A percentile compares a stretch with the other conserved stretches of the same genome.
Evolutionary conservation across 1,284 basidiomycete genomes (phyloP).

Genomic region (Heterobasidion irregulare): DNA sequence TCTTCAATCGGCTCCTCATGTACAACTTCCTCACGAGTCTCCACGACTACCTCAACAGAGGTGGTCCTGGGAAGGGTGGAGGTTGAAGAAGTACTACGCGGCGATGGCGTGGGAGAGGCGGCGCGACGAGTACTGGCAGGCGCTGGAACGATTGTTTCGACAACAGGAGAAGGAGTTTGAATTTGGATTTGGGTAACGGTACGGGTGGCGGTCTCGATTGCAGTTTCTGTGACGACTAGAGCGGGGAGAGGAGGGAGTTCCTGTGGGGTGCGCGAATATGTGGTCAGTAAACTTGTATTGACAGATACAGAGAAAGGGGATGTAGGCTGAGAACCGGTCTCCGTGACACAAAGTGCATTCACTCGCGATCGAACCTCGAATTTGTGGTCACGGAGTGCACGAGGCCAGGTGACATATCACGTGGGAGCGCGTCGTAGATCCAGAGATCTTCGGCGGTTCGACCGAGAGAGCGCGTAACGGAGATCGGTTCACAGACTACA

Average conservation of each 20-base stretch:
- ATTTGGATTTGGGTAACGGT: constrained; percentile 52
- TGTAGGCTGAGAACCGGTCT: constrained; percentile 35
- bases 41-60: constrained; percentile 54
- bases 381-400: constrained; percentile 7
- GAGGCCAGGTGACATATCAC: constrained; percentile 26
- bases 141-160: constrained; percentile 49
- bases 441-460: constrained; percentile 12
- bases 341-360: constrained; percentile 5
- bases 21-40: constrained; percentile 20
- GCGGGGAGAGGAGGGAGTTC: constrained; percentile 36
- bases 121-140: constrained; percentile 73
- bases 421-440: constrained; percentile 24
- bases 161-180: constrained; percentile 39
- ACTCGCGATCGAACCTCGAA: constrained; percentile 8
- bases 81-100: constrained; percentile 41
- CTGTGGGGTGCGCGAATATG: constrained; percentile 26
- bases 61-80: constrained; percentile 60
- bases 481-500: constrained; percentile 39
- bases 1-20: constrained; percentile 12
- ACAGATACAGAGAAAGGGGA: constrained; percentile 21
- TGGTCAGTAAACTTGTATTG: constrained; percentile 14
- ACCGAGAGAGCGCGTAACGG: constrained; percentile 13
- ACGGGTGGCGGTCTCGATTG: constrained; percentile 42
- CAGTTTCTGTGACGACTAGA: constrained; percentile 41
- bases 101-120: constrained; percentile 62